phyloP scores from a whole-genome alignment of 1,139 yeast species.

The Nakaseomyces glabratus region DNA sequence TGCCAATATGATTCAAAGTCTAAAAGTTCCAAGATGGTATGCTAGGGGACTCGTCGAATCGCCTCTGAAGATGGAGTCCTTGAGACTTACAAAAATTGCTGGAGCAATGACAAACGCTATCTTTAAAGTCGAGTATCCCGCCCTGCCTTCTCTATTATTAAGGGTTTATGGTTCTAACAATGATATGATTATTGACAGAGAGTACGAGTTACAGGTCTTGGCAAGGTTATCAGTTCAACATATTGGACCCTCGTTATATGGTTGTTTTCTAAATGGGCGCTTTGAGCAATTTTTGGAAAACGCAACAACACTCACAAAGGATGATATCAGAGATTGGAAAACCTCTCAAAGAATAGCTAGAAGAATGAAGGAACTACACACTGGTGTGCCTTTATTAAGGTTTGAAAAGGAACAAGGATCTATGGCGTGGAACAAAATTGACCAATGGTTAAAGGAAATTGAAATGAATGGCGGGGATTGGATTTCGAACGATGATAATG shows the following conservation, averaged over 20 bases:
- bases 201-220: constrained; percentile 63
- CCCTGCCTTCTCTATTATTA: constrained; percentile 44
- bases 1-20: constrained; percentile 50
- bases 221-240: constrained; percentile 64
- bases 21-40: constrained; percentile 75
- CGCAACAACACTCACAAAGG: constrained; percentile 51
- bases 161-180: constrained; percentile 90
- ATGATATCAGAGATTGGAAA: constrained; percentile 64
- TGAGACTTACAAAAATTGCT: constrained; percentile 53
- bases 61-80: constrained; percentile 16
- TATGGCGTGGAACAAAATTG: constrained; percentile 57
- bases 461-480: constrained; percentile 34
- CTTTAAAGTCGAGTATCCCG: constrained; percentile 47
- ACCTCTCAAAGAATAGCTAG: constrained; percentile 82
- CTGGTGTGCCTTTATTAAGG: constrained; percentile 56
- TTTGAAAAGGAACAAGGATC: constrained; percentile 52
- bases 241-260: constrained; percentile 83
- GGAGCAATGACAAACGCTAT: constrained; percentile 94
- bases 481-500: constrained; percentile 26
- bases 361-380: constrained; percentile 91
- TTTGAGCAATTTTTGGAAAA: constrained; percentile 68
- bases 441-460: constrained; percentile 60
- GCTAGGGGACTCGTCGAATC: constrained; percentile 21
- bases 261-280: constrained; percentile 76
- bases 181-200: constrained; percentile 78